These are phyloP conservation scores for Talaromyces atroroseus DNA, from an alignment of 2,329 filamentous ascomycete genomes.

Conservation along the genomic window DNA sequence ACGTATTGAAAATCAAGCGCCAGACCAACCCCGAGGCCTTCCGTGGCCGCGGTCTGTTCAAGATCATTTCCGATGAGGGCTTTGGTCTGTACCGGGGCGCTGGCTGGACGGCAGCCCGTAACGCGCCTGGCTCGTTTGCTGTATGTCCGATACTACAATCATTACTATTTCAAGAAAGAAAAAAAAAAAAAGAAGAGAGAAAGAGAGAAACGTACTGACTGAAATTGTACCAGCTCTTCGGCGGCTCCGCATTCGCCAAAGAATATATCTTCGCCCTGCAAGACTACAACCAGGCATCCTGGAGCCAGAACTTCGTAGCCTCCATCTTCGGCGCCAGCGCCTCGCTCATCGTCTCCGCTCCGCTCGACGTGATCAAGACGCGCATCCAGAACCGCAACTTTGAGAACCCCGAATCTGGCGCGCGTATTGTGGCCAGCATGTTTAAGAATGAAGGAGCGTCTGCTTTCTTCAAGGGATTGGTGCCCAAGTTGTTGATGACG, in stretches of 20 bases:
- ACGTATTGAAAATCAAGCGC: conserved; percentile 98
- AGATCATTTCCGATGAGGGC: conserved; percentile 87
- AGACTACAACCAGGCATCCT: conserved; percentile 93
- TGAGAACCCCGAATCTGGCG: conserved; percentile 91
- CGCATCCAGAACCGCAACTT: conserved; percentile 98
- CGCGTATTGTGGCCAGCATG: conserved; percentile 90
- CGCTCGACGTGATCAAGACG: conserved; percentile 96
- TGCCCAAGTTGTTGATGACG: conserved; percentile 97
- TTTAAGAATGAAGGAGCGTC: conserved; percentile 77
- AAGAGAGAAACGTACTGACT: too few species aligned
- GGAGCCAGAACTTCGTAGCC: conserved; percentile 95
- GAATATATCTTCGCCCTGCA: conserved; percentile 84
- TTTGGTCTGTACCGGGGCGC: conserved; percentile 94
- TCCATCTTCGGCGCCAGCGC: conserved; percentile 93
- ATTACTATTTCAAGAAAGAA: too few species aligned
- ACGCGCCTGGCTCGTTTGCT: conserved; percentile 93
- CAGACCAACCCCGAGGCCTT: conserved; percentile 99
- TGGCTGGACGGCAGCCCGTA: conserved; percentile 95
- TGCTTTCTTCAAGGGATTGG: conserved; percentile 95
- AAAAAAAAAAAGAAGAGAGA: too few species aligned
- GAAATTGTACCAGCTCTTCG: conserved; percentile 66
- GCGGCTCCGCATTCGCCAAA: conserved; percentile 94
- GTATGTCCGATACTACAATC: too few species aligned
- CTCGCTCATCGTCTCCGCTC: conserved; percentile 92
- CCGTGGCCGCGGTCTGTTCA: conserved; percentile 82